A percentile compares a stretch with the other conserved stretches of the same genome.
Evolutionary conservation across 2,329 filamentous ascomycete genomes (phyloP).

Genomic region (Fusarium dimerum): DNA sequence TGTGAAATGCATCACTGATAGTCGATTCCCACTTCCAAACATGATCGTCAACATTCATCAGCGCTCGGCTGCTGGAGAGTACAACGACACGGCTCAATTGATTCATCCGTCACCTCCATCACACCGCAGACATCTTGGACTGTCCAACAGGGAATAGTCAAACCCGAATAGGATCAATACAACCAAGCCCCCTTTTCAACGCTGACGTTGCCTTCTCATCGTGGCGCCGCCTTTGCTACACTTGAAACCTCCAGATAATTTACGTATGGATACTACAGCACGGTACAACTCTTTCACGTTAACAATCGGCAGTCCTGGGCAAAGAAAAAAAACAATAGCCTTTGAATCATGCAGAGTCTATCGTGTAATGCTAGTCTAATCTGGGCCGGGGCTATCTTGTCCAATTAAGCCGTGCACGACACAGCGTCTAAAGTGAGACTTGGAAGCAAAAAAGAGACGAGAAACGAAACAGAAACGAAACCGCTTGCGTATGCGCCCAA

Average conservation of each 20-base stretch:
- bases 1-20: too few species aligned
- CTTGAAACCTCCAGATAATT: not conserved
- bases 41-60: too few species aligned
- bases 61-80: too few species aligned
- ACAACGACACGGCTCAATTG: too few species aligned
- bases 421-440: not conserved
- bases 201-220: slow-evolving; percentile 3
- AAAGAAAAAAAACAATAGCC: not conserved
- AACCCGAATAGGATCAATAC: not conserved
- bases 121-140: not conserved
- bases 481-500: slow-evolving; percentile 1
- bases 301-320: not conserved
- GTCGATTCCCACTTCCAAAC: too few species aligned
- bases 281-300: not conserved
- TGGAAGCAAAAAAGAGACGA: not conserved
- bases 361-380: not conserved
- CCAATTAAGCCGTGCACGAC: not conserved
- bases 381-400: not conserved
- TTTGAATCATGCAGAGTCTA: not conserved
- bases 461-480: slow-evolving; percentile 4
- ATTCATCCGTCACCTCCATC: too few species aligned
- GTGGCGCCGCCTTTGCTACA: slow-evolving; percentile 13
- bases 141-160: too few species aligned
- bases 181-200: not conserved
- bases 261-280: not conserved